phyloP scores from a whole-genome alignment of 2,329 filamentous ascomycete species.

The Fusarium miscanthi region DNA sequence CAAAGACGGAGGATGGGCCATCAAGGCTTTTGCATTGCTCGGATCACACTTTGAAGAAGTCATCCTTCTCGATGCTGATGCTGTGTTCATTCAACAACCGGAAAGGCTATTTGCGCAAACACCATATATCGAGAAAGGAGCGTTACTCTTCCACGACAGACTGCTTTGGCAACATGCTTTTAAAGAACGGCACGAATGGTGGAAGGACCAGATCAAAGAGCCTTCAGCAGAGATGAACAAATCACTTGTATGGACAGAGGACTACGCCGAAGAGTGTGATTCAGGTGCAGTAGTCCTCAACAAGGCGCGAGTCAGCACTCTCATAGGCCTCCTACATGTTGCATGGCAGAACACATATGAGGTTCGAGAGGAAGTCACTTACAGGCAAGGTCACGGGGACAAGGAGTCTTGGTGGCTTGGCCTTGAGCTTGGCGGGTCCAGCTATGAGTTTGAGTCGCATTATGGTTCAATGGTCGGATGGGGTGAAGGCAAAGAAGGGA shows the following conservation, averaged over 20 bases:
- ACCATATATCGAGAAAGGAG: slow-evolving; percentile 47
- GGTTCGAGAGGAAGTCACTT: slow-evolving; percentile 54
- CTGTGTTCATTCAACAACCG: slow-evolving; percentile 52
- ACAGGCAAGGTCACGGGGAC: slow-evolving; percentile 55
- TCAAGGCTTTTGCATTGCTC: slow-evolving; percentile 54
- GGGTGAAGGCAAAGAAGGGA: slow-evolving; percentile 9
- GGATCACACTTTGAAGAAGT: slow-evolving; percentile 51
- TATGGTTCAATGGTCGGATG: slow-evolving; percentile 56
- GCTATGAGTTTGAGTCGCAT: slow-evolving; percentile 54
- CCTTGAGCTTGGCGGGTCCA: slow-evolving; percentile 52
- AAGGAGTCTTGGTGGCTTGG: slow-evolving; percentile 60
- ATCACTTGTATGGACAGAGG: slow-evolving; percentile 52
- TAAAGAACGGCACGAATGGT: slow-evolving; percentile 50
- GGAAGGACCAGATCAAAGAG: slow-evolving; percentile 49
- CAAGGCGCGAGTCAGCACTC: slow-evolving; percentile 49
- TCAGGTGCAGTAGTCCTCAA: slow-evolving; percentile 55
- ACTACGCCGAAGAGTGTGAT: slow-evolving; percentile 55
- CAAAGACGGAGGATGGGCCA: slow-evolving; percentile 50
- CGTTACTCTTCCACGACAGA: slow-evolving; percentile 55
- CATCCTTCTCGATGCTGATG: slow-evolving; percentile 53
- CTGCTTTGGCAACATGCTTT: slow-evolving; percentile 51
- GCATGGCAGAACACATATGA: slow-evolving; percentile 56
- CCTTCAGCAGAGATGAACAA: slow-evolving; percentile 48
- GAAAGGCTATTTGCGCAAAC: slow-evolving; percentile 47
- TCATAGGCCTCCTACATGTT: slow-evolving; percentile 54